phyloP scores from a whole-genome alignment of 441 rosid genomes.

The Viola pubescens region DNA sequence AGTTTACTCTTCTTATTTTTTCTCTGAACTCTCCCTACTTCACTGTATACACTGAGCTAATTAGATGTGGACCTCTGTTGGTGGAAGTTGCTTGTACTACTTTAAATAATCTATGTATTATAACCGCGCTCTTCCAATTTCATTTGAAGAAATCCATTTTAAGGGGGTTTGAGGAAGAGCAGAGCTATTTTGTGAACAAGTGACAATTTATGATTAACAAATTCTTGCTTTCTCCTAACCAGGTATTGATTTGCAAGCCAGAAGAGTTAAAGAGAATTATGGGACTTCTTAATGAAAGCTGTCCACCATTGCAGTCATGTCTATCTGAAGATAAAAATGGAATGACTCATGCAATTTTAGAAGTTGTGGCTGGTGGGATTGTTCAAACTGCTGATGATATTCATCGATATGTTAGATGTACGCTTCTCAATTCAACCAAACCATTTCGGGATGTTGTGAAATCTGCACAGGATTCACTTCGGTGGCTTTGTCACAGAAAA shows the following conservation, averaged over 20 bases:
- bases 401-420: constrained; percentile 92
- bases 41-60: constrained; percentile 1
- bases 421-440: constrained; percentile 94
- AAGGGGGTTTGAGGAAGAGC: not conserved
- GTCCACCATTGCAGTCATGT: constrained; percentile 92
- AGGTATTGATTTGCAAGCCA: constrained; percentile 87
- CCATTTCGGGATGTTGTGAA: constrained; percentile 89
- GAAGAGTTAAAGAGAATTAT: constrained; percentile 79
- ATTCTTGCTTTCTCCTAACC: constrained; percentile 22
- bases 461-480: constrained; percentile 98
- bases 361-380: constrained; percentile 98
- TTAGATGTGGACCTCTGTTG: not conserved
- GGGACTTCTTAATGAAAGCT: constrained; percentile 73
- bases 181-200: not conserved
- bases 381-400: constrained; percentile 94
- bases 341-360: constrained; percentile 99
- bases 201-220: constrained; percentile 9
- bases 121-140: not conserved
- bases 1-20: constrained; percentile 12
- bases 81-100: not conserved
- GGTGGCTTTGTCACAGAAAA: constrained; percentile 89
- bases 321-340: constrained; percentile 97
- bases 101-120: not conserved
- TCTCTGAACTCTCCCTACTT: constrained; percentile 9
- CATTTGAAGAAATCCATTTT: not conserved